Evolutionary conservation across 2,329 filamentous ascomycete genomes (phyloP), one percentile per base, ranked within the genome.

Genomic region (Penicillium corylophilum): DNA sequence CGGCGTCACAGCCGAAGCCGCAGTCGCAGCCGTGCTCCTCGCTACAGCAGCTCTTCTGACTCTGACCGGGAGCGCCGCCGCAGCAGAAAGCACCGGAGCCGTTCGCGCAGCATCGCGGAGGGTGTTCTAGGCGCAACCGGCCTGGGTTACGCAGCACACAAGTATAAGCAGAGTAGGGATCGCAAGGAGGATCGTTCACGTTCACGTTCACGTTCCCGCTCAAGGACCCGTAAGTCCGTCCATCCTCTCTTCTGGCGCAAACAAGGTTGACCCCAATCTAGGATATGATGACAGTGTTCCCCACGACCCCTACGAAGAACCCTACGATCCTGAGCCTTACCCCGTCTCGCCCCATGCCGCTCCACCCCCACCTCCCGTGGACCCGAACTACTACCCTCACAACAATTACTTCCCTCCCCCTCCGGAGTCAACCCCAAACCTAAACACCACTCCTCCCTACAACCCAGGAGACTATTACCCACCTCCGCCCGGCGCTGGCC

Each of bases 41-140:
- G 57, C 16, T 66, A 68, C 55, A 69, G 64, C 48, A 67, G 67
- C 45, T 72, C 70, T 16, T 72, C 72, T 16, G 70, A 64, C 15
- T 73, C 72, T 9, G 74, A 74, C 40, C 59, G 64, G 4, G 69
- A 64, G 23, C 55, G 61, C 31, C 66, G 64, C 41, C 65, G 67
- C 46, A 66, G 66, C 44, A 64, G 63, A 63, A 69, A 66, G 53
- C 71, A 69, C 53, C 69, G 69, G 44, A 72, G 73, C 50, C 66
- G 71, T 24, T 74, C 72, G n/a, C 70, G 69, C 35, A 72, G 71
- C 8, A 51, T 82, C 23, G 81, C 81, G 18, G 78, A 78, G 53
- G 79, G 79, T 23, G 82, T 80, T 23, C 75, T 82, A 24, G 81
- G 81, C 45, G 82, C 82, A 53, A 81, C 79, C 46, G 81, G 78